A percentile compares a stretch with the other conserved stretches of the same genome.
These are phyloP conservation scores for Penicillium sp. DNA, from an alignment of 2,329 filamentous ascomycete species.

Conservation along the genomic window DNA sequence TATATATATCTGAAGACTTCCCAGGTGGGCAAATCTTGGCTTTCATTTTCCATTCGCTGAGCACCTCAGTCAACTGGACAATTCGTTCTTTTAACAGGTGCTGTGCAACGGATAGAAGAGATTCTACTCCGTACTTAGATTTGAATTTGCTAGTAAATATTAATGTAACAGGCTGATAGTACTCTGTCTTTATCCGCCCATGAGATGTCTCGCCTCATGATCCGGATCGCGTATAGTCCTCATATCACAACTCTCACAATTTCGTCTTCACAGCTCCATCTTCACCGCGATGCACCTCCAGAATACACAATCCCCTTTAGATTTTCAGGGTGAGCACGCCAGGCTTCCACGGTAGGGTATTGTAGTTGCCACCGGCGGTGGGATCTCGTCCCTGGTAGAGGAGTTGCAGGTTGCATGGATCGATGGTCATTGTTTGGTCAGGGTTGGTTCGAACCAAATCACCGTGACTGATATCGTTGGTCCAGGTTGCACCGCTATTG, in stretches of 20 bases:
- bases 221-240: not conserved
- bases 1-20: too few relatives aligned
- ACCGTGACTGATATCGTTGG: constrained; percentile 66
- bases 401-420: constrained; percentile 64
- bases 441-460: constrained; percentile 57
- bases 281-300: too few relatives aligned
- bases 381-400: constrained; percentile 62
- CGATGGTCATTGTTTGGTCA: constrained; percentile 63
- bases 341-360: constrained; percentile 54
- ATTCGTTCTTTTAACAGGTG: not conserved
- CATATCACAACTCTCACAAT: not conserved
- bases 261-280: not conserved
- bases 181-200: not conserved
- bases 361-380: constrained; percentile 49
- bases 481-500: constrained; percentile 65
- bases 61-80: not conserved
- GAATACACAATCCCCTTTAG: not conserved
- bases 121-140: not conserved
- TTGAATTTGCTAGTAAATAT: not conserved
- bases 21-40: too few relatives aligned
- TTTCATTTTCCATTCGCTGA: too few relatives aligned
- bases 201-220: not conserved
- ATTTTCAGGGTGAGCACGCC: constrained; percentile 53
- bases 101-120: not conserved
- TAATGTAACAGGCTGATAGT: accelerated